Base-by-base conservation (phyloP, 345 rosid genomes). In the Salix suchowensis region DNA sequence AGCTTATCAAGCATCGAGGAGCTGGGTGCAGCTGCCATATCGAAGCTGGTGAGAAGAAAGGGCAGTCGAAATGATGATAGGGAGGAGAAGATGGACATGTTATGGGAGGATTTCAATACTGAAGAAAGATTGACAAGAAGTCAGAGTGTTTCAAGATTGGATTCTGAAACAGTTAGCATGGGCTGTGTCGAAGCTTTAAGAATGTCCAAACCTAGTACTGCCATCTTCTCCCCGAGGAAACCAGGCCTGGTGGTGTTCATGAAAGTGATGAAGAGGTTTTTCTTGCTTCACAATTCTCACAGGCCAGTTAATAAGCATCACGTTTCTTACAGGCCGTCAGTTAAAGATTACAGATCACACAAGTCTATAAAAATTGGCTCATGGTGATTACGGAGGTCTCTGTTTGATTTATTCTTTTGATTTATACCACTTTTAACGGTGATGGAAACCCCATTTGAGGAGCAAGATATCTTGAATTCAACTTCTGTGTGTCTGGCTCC, bases 21-120 rank as follows among this genome's bases (percentile, higher is more conserved):
- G 71, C 46, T 14, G 5, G 21, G 42, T 21, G 16, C 12, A 2
- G 37, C 39, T 6, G 61, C 42, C 2, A 40, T 40, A 1, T 46
- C 70, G 3, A 60, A 71, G 48, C 1, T 67, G 82, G 37, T 26
- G 26, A 70, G 19, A 62, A 44, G 68, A 60, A 39, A 32, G 2
- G 16, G 19, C 2, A 36, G 46, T 12, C 2, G 62, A 44, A 4
- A 82, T 0, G 81, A 75, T 0, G 81, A 75, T 21, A 58, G 74
- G 67, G 91, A 82, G 67, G 91, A 94, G 65, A 89, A 82, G 81
- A 91, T 92, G 97, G 98, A 94, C 81, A 72, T 88, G 85, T 68
- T 94, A 68, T 94, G 98, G 98, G 98, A 94, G 74, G 91, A 92
- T 82, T 91, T 94, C 74, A 92, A 92, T 7, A 68, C 50, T 67